A percentile compares a stretch with the other conserved stretches of the same genome.
phyloP scores from a whole-genome alignment of 192 early-diverging fungal species.

The Podila horticola region DNA sequence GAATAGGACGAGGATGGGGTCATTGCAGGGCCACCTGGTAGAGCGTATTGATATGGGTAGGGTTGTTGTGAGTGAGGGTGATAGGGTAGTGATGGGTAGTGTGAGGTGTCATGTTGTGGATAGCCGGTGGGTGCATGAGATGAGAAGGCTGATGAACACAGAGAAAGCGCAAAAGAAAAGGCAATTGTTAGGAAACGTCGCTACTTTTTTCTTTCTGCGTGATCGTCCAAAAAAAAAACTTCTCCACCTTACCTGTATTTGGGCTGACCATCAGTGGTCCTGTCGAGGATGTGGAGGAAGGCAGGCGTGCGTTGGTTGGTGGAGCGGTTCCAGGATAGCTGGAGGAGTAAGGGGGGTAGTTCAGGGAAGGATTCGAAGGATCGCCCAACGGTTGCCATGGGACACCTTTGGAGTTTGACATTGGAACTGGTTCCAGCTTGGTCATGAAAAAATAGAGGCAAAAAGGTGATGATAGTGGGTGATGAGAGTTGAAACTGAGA shows the following conservation, averaged over 20 bases:
- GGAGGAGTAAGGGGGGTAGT: conserved; percentile 30
- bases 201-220: background rate
- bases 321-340: background rate
- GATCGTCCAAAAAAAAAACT: background rate
- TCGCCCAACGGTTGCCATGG: conserved; percentile 46
- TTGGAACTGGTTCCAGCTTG: conserved; percentile 40
- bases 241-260: background rate
- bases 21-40: background rate
- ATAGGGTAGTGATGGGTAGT: background rate
- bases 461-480: too few species aligned
- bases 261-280: background rate
- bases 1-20: conserved; percentile 1
- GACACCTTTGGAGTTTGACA: conserved; percentile 34
- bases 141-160: background rate
- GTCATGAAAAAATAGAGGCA: conserved; percentile 16
- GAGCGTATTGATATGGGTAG: background rate
- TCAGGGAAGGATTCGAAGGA: conserved; percentile 18
- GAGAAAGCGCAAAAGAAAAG: background rate
- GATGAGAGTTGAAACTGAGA: too few species aligned
- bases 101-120: background rate
- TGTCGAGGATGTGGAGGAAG: background rate
- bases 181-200: background rate
- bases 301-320: background rate
- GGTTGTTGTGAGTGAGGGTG: background rate
- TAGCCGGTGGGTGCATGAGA: background rate